phyloP scores from a whole-genome alignment of 176 grass and related monocot species.

The Oryza officinalis region DNA sequence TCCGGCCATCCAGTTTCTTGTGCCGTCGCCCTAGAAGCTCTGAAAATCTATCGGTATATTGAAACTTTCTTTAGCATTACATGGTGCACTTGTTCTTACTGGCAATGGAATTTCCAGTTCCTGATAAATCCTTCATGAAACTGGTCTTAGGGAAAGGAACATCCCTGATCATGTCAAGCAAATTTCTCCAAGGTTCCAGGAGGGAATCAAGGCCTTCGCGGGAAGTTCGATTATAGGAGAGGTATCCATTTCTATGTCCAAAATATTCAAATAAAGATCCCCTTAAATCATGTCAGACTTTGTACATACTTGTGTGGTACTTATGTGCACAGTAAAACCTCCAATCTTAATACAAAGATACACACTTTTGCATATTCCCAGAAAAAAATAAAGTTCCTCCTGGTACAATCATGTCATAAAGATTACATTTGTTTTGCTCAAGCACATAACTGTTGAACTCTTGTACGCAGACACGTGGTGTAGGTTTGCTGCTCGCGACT shows the following conservation, averaged over 20 bases:
- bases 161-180: conserved; percentile 72
- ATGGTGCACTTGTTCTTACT: not conserved
- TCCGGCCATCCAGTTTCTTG: conserved; percentile 90
- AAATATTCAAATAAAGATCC: too few species aligned
- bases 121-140: conserved; percentile 30
- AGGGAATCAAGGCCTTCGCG: conserved; percentile 68
- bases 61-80: not conserved
- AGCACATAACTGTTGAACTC: not conserved
- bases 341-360: too few species aligned
- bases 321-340: too few species aligned
- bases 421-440: not conserved
- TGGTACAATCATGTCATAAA: not conserved
- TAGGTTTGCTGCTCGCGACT: conserved; percentile 77
- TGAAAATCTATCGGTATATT: conserved; percentile 78
- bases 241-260: conserved; percentile 36
- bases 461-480: conserved; percentile 73
- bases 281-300: too few species aligned
- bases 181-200: conserved; percentile 72
- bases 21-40: conserved; percentile 82
- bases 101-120: not conserved
- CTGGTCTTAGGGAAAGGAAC: conserved; percentile 73
- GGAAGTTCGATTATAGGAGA: conserved; percentile 88
- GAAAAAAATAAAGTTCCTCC: too few species aligned
- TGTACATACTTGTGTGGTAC: too few species aligned
- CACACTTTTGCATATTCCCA: too few species aligned